Base-by-base conservation (phyloP, 257 asterid species). In the Ocimum tenuiflorum region DNA sequence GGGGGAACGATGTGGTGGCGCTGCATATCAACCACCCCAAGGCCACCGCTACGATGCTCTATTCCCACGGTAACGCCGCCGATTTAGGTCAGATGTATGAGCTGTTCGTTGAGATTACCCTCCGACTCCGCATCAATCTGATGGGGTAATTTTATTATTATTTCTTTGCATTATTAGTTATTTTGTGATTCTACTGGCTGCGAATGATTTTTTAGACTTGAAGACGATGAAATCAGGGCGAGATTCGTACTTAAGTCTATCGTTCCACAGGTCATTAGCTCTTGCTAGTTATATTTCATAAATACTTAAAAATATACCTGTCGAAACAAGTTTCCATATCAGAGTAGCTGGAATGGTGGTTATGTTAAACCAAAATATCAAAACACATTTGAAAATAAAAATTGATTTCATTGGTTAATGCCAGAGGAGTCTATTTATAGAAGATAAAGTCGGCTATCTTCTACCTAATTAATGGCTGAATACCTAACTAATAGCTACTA, bases 81-180 rank as follows among this genome's bases (percentile, higher is more conserved):
- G 99, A 94, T 80, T 85, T 94, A 79, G 96, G 97, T 3, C 99
- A 94, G 96, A 94, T 94, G 99, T 94, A 79, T 75, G 97, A 94
- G 85, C 96, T 94, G 55, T 91, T 90, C 75, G 95, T 90, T 19
- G 97, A 94, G 83, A 81, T 90, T 66, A 94, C 95, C 75, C 88
- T 86, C 72, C 92, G 96, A 11, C 91, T 94, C 36, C 94, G 99
- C 38, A 68, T 90, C 67, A 94, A 90, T 83, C 85, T 94, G 49
- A 80, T 94, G 36, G 97, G 99, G 99, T 94, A 86, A 62, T 58
- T 15, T 38, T 35, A 27, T 27, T 27, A 27, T 27, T 27, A 27
- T 20, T 63, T 56, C 12, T 7, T 58, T 49, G 8, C 6, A 6
- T 33, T 2, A 20, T 39, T 12, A 1, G 12, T 55, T 27, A 18